Percentiles rank a stretch among this genome's conserved stretches.
Evolutionary conservation across 2,329 filamentous ascomycete genomes (phyloP).

Genomic region (Didymella glomerata): DNA sequence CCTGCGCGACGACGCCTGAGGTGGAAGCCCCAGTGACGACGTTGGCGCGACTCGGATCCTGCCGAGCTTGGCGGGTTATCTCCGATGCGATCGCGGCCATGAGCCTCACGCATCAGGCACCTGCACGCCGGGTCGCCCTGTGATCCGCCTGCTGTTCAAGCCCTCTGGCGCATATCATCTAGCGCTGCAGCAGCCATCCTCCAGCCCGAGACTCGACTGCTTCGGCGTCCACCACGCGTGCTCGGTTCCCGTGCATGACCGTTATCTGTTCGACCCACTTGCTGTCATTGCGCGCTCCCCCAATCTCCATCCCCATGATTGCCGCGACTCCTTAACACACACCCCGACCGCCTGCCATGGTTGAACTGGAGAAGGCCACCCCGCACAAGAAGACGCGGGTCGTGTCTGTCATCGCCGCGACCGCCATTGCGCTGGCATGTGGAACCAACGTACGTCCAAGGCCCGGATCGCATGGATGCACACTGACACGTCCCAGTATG

Average conservation of each 20-base stretch:
- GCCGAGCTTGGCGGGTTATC: slow-evolving; percentile 33
- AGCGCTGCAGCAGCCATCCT: neutral
- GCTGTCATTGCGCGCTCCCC: slow-evolving; percentile 23
- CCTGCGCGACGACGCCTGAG: slow-evolving; percentile 21
- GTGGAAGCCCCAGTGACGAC: slow-evolving; percentile 27
- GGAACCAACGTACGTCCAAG: slow-evolving; percentile 80
- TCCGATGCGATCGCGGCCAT: slow-evolving; percentile 19
- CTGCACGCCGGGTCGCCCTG: no score
- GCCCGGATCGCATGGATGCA: neutral
- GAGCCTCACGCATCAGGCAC: neutral
- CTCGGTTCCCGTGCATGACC: slow-evolving; percentile 18
- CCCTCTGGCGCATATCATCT: no score
- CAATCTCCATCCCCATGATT: slow-evolving; percentile 17
- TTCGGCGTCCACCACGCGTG: neutral
- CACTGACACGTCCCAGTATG: slow-evolving; percentile 72
- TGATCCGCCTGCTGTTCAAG: no score
- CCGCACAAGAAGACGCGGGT: slow-evolving; percentile 72
- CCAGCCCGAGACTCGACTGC: neutral
- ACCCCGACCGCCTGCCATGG: slow-evolving; percentile 33
- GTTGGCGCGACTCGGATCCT: slow-evolving; percentile 17
- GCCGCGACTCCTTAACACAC: slow-evolving; percentile 26
- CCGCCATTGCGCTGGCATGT: slow-evolving; percentile 83
- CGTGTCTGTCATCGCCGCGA: slow-evolving; percentile 84
- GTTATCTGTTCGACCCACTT: slow-evolving; percentile 24
- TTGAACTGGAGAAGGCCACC: slow-evolving; percentile 40